A percentile compares a stretch with the other conserved stretches of the same genome.
Conservation (phyloP, 345 rosid species). For the Erodium maritimum region DNA sequence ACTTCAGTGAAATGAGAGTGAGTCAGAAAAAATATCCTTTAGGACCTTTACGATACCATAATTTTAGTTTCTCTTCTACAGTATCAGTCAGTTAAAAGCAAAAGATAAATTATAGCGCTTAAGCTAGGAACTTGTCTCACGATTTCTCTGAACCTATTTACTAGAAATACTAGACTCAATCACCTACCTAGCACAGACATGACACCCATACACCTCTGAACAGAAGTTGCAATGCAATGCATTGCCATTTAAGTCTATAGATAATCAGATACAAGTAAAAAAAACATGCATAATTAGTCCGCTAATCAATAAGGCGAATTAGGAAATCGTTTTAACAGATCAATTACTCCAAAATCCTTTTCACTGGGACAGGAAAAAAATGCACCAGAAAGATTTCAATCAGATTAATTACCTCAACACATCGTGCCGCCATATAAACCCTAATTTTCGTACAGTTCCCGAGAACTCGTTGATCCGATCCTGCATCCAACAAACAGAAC, state of each 20-base stretch:
- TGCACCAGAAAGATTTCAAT: not conserved
- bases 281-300: too few relatives aligned
- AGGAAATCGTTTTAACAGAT: too few relatives aligned
- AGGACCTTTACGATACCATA: not conserved
- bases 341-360: too few relatives aligned
- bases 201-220: not conserved
- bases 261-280: too few relatives aligned
- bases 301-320: too few relatives aligned
- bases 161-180: too few relatives aligned
- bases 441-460: not conserved
- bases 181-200: too few relatives aligned
- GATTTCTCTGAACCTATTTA: too few relatives aligned
- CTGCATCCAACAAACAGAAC: not conserved
- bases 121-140: not conserved
- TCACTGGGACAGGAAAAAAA: not conserved
- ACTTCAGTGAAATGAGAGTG: not conserved
- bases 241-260: too few relatives aligned
- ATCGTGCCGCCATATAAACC: not conserved
- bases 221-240: not conserved
- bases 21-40: too few relatives aligned
- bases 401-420: not conserved
- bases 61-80: too few relatives aligned
- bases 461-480: not conserved
- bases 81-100: not conserved
- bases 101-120: too few relatives aligned